Evolutionary conservation across 2,329 filamentous ascomycete species (phyloP), one percentile per base, ranked within the genome.

Genomic region (Fusarium domesticum): DNA sequence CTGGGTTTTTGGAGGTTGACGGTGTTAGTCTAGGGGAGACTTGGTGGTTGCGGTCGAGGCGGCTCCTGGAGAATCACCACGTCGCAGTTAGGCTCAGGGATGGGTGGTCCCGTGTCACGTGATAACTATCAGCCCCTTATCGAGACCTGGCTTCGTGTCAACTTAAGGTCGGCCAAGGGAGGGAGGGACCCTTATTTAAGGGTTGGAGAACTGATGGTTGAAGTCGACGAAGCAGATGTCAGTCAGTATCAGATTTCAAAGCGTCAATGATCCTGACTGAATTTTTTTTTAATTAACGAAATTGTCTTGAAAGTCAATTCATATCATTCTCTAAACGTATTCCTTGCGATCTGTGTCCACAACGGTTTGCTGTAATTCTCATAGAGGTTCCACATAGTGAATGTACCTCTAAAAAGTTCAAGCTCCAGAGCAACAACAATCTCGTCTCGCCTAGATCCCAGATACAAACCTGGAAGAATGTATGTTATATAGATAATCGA

Each of bases 31-130:
- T 56, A 60, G 56, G 60, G n/a, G 59, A 63, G 59, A 58, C 60
- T 62, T 61, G 61, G 60, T 61, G 59, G 57, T 60, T 64, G 52
- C 58, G 59, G 55, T 54, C 59, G 54, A 54, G 49, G 52, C 57
- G 43, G 52, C 45, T 51, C 52, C 51, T 50, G 44, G 50, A 61
- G 54, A 65, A 67, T 64, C 66, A 69, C 65, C 67, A 70, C 65
- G 66, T 68, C 57, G 67, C 60, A 64, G 64, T 55, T 61, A 63
- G 51, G 56, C 54, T 66, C 51, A 53, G 62, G 60, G 51, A 50
- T 56, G 52, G 49, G 46, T 47, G 47, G 59, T 54, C 51, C 37
- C 28, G 16, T 31, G 35, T 67, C 66, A 69, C 66, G 66, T 69
- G 66, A 66, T 30, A 4, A 36, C 51, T 56, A 60, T 61, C 51